Conservation (phyloP, 805 yeast genomes). For the Barnettozyma sucrosica region DNA sequence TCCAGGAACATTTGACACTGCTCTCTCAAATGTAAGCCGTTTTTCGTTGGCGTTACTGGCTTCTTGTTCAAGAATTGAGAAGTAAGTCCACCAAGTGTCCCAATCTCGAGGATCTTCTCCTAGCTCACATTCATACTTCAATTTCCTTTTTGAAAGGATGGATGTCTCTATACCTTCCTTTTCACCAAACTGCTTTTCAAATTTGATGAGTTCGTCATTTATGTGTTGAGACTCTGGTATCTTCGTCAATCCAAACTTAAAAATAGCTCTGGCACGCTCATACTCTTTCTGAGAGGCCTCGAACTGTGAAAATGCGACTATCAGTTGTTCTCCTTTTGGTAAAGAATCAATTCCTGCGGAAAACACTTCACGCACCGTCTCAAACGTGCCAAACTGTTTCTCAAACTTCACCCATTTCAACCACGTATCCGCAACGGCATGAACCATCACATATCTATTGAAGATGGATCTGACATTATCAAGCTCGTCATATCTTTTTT, state of each 20-base stretch:
- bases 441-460: constrained; percentile 46
- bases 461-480: constrained; percentile 56
- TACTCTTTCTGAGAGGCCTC: constrained; percentile 55
- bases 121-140: constrained; percentile 47
- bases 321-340: constrained; percentile 29
- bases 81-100: constrained; percentile 79
- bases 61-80: constrained; percentile 44
- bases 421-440: constrained; percentile 60
- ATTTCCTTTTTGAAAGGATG: constrained; percentile 47
- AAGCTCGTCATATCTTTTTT: constrained; percentile 54
- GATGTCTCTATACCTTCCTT: constrained; percentile 46
- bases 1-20: constrained; percentile 36
- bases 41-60: constrained; percentile 20
- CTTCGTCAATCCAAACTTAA: constrained; percentile 41
- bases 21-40: constrained; percentile 37
- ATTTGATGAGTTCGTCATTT: constrained; percentile 42
- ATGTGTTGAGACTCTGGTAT: constrained; percentile 35
- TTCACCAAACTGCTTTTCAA: constrained; percentile 63
- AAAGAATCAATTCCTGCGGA: constrained; percentile 60
- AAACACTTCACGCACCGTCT: constrained; percentile 54
- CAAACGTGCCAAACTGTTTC: constrained; percentile 40
- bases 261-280: constrained; percentile 59
- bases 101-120: constrained; percentile 47
- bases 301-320: constrained; percentile 61
- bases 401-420: constrained; percentile 72